Percentiles rank a stretch among this genome's conserved stretches.
Conservation (phyloP, 371 early-diverging fungal genomes). For the Mortierella sp. region DNA sequence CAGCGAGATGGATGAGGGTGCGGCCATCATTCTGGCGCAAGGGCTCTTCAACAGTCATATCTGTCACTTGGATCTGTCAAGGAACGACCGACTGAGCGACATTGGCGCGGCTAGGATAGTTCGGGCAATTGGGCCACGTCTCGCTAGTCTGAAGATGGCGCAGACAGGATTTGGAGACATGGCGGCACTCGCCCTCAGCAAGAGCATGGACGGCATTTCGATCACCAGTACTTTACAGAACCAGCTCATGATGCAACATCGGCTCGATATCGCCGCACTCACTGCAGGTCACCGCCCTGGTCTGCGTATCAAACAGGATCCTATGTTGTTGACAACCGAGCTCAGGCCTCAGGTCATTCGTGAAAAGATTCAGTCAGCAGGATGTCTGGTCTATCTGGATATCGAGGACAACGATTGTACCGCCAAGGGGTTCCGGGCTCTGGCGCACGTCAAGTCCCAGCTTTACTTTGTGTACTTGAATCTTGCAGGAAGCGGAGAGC, state of each 20-base stretch:
- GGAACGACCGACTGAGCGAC: constrained; percentile 43
- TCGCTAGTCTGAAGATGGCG: constrained; percentile 49
- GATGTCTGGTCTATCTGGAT: constrained; percentile 47
- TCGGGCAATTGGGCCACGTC: constrained; percentile 40
- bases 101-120: constrained; percentile 40
- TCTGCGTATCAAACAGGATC: constrained; percentile 20
- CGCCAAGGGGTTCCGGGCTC: constrained; percentile 29
- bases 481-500: constrained; percentile 31
- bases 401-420: constrained; percentile 51
- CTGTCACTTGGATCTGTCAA: constrained; percentile 45
- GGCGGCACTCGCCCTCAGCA: constrained; percentile 39
- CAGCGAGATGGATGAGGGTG: constrained; percentile 35
- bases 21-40: constrained; percentile 41
- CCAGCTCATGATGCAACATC: constrained; percentile 44
- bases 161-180: constrained; percentile 52
- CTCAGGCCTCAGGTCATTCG: constrained; percentile 6
- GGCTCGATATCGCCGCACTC: constrained; percentile 40
- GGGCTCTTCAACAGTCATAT: constrained; percentile 49
- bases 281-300: constrained; percentile 47
- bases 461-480: constrained; percentile 41
- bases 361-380: constrained; percentile 30
- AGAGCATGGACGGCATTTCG: constrained; percentile 52
- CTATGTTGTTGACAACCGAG: neutral
- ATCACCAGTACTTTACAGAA: constrained; percentile 31
- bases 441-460: constrained; percentile 36